Evolutionary conservation across 495 filamentous ascomycete species (phyloP), one percentile per base, ranked within the genome.

Genomic region (Aspergillus biplanus): DNA sequence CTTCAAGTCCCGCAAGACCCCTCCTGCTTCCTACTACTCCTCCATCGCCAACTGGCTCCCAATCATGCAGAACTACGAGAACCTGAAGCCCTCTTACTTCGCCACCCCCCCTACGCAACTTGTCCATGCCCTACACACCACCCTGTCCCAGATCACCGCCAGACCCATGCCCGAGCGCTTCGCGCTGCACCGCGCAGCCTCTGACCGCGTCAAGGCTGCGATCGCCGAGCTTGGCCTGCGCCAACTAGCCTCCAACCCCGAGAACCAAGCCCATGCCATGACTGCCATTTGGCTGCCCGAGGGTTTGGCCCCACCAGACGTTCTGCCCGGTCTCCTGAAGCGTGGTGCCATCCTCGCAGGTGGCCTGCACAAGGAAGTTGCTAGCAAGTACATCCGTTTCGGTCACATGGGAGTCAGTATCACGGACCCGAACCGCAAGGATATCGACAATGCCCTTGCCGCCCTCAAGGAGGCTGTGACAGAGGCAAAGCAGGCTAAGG

Each of bases 51-150:
- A 99, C 77, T 99, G 95, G 95, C 82, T 94, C 44, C 95, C 94
- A 56, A 96, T 99, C 71, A 98, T 99, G 95, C 87, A 93, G 80
- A 97, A 97, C 74, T 99, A 99, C 80, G 95, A 99, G 80, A 91
- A 91, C 67, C 89, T 90, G 78, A 99, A 98, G 78, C 86, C 96
- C 47, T 96, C 92, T 12, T 99, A 99, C 81, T 99, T 99, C 74
- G 95, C 95, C 33, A 99, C 95, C 12, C 95, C 95, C 0, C 90
- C 92, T 12, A 96, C 95, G 6, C 95, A 99, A 78, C 87, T 99
- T 46, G 83, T 99, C 66, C 94, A 90, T 73, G 95, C 95, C 37
- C 87, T 99, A 47, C 91, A 99, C 81, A 97, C 95, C 21, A 88
- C 93, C n/a, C 82, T 99, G 33, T 87, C 74, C 39, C 92, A 97